These are phyloP conservation scores for Sanghuangporus baumii DNA, from an alignment of 1,284 basidiomycete genomes.

Conservation along the genomic window DNA sequence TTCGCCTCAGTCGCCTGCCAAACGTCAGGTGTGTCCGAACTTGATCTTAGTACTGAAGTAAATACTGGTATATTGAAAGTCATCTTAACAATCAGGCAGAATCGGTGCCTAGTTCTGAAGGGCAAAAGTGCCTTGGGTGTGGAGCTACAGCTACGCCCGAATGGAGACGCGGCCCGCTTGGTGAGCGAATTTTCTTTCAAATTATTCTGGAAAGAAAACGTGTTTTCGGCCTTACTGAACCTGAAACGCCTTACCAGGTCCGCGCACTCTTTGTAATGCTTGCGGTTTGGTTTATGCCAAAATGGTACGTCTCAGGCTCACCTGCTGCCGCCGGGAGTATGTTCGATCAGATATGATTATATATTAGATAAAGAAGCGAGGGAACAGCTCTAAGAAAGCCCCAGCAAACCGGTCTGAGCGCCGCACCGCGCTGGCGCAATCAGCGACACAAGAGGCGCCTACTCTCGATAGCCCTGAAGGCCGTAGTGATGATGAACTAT, in stretches of 20 bases:
- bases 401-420: constrained; percentile 3
- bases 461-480: constrained; percentile 24
- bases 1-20: constrained; percentile 9
- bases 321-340: not conserved
- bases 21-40: constrained; percentile 37
- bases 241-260: constrained; percentile 37
- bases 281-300: constrained; percentile 78
- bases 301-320: constrained; percentile 40
- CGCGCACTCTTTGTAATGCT: constrained; percentile 70
- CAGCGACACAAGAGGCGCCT: constrained; percentile 24
- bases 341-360: constrained; percentile 13
- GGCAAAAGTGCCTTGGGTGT: constrained; percentile 72
- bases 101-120: constrained; percentile 41
- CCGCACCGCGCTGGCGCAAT: not conserved
- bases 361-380: constrained; percentile 32
- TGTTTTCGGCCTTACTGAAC: constrained; percentile 19
- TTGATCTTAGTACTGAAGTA: constrained; percentile 16
- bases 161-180: constrained; percentile 75
- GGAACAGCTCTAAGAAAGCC: constrained; percentile 26
- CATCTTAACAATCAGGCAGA: constrained; percentile 29
- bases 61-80: not conserved
- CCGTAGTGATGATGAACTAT: constrained; percentile 31
- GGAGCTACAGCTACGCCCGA: constrained; percentile 79
- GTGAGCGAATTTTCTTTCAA: constrained; percentile 35
- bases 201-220: constrained; percentile 10